phyloP scores from a whole-genome alignment of 106 monocot species.

The Agapanthus africanus region DNA sequence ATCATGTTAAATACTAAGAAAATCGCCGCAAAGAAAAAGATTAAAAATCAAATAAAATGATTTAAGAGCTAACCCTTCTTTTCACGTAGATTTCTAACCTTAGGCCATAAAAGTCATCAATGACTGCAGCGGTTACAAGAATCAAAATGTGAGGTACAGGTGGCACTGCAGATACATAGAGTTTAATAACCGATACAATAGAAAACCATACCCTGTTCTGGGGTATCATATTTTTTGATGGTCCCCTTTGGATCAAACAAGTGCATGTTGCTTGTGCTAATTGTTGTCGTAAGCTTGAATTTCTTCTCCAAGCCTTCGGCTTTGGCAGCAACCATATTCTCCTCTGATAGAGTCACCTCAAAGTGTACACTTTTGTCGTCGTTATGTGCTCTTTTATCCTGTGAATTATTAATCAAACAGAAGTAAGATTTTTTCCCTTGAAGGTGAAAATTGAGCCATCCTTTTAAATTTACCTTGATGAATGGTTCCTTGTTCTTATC shows the following conservation, averaged over 20 bases:
- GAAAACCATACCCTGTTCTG: constrained; percentile 64
- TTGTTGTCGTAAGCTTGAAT: constrained; percentile 74
- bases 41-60: neutral
- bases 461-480: constrained; percentile 43
- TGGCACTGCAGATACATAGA: neutral
- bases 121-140: constrained; percentile 35
- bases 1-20: neutral
- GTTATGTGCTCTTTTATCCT: constrained; percentile 72
- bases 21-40: neutral
- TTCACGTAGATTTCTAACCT: constrained; percentile 70
- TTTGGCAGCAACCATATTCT: constrained; percentile 58
- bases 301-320: constrained; percentile 83
- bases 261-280: constrained; percentile 93
- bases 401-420: neutral
- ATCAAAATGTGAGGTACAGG: neutral
- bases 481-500: constrained; percentile 88
- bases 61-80: constrained; percentile 60
- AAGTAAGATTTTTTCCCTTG: neutral
- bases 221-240: constrained; percentile 82
- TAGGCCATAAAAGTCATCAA: constrained; percentile 70
- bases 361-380: constrained; percentile 72
- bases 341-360: constrained; percentile 67
- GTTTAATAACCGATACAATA: neutral
- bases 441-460: neutral
- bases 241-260: constrained; percentile 75